A percentile compares a stretch with the other conserved stretches of the same genome.
These are phyloP conservation scores for Diplodia intermedia DNA, from an alignment of 2,329 filamentous ascomycete species.

Conservation along the genomic window DNA sequence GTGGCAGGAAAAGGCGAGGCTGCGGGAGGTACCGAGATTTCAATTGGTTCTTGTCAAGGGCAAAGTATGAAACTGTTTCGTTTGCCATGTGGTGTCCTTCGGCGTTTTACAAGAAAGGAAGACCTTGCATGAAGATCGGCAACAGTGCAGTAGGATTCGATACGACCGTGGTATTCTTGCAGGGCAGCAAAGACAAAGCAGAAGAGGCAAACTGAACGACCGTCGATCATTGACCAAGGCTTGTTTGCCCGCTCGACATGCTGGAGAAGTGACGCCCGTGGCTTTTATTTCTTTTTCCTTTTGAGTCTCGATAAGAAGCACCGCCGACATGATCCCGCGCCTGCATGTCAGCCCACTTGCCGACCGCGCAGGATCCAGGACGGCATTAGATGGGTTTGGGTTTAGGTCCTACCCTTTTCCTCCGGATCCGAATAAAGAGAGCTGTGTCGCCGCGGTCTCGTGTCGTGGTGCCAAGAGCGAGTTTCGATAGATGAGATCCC, in stretches of 20 bases:
- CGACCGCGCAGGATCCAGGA: neutral
- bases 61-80: neutral
- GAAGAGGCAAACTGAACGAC: neutral
- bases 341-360: conserved; percentile 15
- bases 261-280: neutral
- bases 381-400: neutral
- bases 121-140: conserved; percentile 15
- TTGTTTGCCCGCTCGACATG: conserved; percentile 1
- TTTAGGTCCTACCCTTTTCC: neutral
- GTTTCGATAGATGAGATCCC: neutral
- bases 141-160: neutral
- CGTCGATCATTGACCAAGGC: neutral
- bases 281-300: neutral
- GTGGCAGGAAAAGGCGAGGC: neutral
- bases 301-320: neutral
- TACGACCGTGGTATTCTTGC: conserved; percentile 11
- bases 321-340: neutral
- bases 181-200: neutral
- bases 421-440: neutral
- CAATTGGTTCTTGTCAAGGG: conserved; percentile 4
- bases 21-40: neutral
- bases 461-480: neutral
- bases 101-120: neutral
- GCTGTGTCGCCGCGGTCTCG: neutral
- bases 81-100: neutral